Evolutionary conservation across 1,284 basidiomycete species (phyloP).

Genomic region (Pseudomicrostroma phylloplanum): DNA sequence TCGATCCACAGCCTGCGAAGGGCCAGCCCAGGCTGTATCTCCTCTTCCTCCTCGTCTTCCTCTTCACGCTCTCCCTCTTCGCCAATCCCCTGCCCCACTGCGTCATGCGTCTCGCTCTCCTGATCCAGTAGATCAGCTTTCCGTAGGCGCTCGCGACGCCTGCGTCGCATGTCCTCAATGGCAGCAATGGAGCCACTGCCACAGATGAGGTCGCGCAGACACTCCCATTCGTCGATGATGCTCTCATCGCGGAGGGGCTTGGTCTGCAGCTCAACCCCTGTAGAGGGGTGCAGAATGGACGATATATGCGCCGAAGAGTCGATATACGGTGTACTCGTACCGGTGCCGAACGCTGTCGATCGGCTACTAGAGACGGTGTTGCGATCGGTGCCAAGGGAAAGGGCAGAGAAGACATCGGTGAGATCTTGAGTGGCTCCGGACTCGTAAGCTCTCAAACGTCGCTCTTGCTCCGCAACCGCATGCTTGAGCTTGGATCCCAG

Average conservation of each 20-base stretch:
- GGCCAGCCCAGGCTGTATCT: background rate
- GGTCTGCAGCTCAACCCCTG: slow-evolving; percentile 13
- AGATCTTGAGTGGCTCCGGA: background rate
- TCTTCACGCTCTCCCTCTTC: background rate
- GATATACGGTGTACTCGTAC: slow-evolving; percentile 1
- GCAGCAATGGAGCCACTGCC: background rate
- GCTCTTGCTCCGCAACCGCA: background rate
- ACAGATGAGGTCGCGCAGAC: slow-evolving; percentile 34
- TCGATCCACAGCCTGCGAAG: slow-evolving; percentile 1
- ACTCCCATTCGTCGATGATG: slow-evolving; percentile 42
- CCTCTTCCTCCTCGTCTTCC: slow-evolving; percentile 1
- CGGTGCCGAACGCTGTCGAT: background rate
- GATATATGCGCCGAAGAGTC: slow-evolving; percentile 11
- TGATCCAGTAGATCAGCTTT: background rate
- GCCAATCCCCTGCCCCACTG: background rate
- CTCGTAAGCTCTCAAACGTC: background rate
- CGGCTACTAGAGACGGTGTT: background rate
- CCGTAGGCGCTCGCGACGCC: background rate
- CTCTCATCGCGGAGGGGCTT: slow-evolving; percentile 17
- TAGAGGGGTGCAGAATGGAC: background rate
- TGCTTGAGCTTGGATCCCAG: background rate
- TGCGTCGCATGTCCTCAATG: background rate
- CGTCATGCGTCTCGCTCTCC: background rate
- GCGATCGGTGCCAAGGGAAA: background rate
- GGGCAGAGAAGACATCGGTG: background rate